Percentiles rank a stretch among this genome's conserved stretches.
Conservation (phyloP, 305 asterid species). For the Euphrasia arctica region DNA sequence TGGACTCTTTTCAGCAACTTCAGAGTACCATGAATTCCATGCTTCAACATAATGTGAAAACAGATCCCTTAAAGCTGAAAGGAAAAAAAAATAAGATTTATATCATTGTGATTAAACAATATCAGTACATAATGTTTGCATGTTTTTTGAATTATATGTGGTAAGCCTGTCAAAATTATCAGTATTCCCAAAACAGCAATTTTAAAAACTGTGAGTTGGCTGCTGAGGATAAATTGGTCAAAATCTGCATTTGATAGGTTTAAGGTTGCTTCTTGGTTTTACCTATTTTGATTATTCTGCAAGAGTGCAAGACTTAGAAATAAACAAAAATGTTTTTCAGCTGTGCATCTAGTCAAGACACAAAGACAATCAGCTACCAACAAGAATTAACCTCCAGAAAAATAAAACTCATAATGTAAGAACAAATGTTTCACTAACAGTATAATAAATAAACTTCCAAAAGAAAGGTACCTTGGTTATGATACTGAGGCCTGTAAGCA, state of each 20-base stretch:
- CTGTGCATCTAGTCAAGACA: neutral
- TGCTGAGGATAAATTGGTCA: neutral
- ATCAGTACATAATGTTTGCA: neutral
- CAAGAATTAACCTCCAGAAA: no score
- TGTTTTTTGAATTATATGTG: constrained; percentile 4
- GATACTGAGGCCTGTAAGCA: constrained; percentile 78
- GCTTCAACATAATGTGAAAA: constrained; percentile 90
- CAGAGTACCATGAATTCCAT: constrained; percentile 90
- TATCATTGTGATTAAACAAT: constrained; percentile 6
- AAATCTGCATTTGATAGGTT: constrained; percentile 4
- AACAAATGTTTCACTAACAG: neutral
- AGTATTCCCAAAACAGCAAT: neutral
- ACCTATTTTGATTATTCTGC: neutral
- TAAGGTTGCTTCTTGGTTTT: neutral
- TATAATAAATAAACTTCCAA: neutral
- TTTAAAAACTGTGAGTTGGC: neutral
- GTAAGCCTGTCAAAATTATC: neutral
- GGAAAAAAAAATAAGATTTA: constrained; percentile 21
- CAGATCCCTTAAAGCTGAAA: constrained; percentile 83
- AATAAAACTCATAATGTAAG: neutral
- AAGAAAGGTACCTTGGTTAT: constrained; percentile 74
- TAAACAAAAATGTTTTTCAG: neutral
- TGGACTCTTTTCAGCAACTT: constrained; percentile 77
- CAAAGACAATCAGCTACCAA: no score
- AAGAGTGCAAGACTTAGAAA: neutral